Evolutionary conservation across 129 eudicot genomes (phyloP), one percentile per base, ranked within the genome.

Genomic region (Lactuca saligna): DNA sequence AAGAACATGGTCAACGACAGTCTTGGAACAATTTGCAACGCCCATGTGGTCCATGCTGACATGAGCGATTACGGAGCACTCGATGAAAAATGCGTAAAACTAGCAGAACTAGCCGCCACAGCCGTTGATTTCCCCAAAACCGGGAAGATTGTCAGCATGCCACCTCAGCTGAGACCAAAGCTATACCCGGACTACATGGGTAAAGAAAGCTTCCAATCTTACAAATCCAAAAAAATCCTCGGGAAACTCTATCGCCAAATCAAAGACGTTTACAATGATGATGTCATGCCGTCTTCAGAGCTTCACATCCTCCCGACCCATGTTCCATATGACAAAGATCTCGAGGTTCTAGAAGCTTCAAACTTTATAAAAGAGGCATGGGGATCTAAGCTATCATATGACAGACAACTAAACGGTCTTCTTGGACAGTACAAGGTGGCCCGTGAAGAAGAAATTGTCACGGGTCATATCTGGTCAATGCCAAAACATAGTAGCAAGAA

Each of bases 111-210:
- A 39, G 89, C 91, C 5, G 91, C 96, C 2, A 62, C 68, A 2
- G 96, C 91, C 6, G 91, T 88, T 31, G 91, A 88, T 70, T 85
- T 88, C 79, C 96, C 96, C 0, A 85, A 88, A 79, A 85, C 96
- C 10, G 92, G 96, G 9, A 85, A 82, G 59, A 63, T 74, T 0
- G 96, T 83, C 39, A 78, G 14, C 35, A 79, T 88, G 89, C 96
- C 96, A 0, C 9, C 14, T 3, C 70, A 74, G 0, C 83, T 83
- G 8, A 83, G 71, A 70, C 92, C 96, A 6, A 85, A 83, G 44
- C 54, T 79, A 35, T 88, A 88, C 67, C 91, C 96, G 0, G 96
- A 88, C 69, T 88, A 81, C 67, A 85, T 88, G 96, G 96, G 87
- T 12, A 88, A 88, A 64, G 87, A 84, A 44, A 78, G 69, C 0